Base-by-base conservation (phyloP, 139 green algal species). In the Coelastrella sp. region DNA sequence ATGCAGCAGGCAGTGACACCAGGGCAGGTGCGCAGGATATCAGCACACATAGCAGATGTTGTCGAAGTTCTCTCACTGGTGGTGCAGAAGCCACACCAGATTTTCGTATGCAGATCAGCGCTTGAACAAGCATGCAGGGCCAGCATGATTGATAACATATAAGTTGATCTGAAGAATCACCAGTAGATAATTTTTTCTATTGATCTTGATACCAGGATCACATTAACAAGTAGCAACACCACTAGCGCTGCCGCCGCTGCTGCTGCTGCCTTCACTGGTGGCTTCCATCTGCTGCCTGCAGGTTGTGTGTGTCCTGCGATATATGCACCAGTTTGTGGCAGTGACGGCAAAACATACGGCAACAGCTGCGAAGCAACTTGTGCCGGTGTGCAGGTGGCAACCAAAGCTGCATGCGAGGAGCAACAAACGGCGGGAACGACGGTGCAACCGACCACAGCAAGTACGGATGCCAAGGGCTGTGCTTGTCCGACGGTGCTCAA, bases 271-370 rank as follows among this genome's bases (percentile, higher is more conserved):
- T 74, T 11, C 87, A 83, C 84, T 53, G 79, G 2, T 43, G 17
- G n/a, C n/a, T n/a, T n/a, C n/a, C 34, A 27, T 74, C n/a, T 87
- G 83, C 57, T 37, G 38, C 38, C 23, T 57, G 38, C 1, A 57
- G 43, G 25, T 38, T 83, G 76, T 40, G 27, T 87, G 4, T 92
- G 86, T 72, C 37, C 78, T 0, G 41, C 9, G 25, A 25, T 73
- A 0, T 88, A 85, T 32, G 43, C 60, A 4, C 89, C 86, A 6
- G 81, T 87, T 6, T 89, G 85, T 57, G 88, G 85, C 45, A 66
- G 34, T 32, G 60, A 88, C 38, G 74, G 85, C 21, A 85, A 84
- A 21, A 88, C 68, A 11, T 91, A 91, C 85, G 67, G 35, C 51
- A 91, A 89, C 63, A 35, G 5, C 13, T 89, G 85, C 51, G 8